These are phyloP conservation scores for Pseudisothecium myosuroides DNA, from an alignment of 225 moss, liverwort and hornwort genomes.

Conservation along the genomic window DNA sequence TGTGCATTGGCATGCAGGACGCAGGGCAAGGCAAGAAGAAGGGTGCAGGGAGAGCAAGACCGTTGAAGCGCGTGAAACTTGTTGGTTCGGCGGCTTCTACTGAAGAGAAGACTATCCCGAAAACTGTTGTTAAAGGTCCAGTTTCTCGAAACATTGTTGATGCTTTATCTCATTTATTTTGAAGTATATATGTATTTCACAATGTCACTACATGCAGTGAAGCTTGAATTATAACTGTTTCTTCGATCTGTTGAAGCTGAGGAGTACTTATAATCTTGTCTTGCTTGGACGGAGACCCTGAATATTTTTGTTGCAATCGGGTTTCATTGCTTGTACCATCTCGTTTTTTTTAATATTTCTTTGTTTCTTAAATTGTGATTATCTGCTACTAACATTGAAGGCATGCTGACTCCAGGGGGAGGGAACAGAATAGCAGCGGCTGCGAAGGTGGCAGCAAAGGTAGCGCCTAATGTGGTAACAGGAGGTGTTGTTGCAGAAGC, in stretches of 20 bases:
- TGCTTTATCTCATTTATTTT: not conserved
- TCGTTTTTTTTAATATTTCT: not conserved
- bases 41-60: slow-evolving; percentile 37
- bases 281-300: not conserved
- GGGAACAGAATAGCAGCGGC: slow-evolving; percentile 70
- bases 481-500: slow-evolving; percentile 86
- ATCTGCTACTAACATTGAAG: not conserved
- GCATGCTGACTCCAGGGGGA: slow-evolving; percentile 22
- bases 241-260: not conserved
- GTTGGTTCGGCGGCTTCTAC: slow-evolving; percentile 13
- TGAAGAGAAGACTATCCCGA: slow-evolving; percentile 21
- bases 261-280: not conserved
- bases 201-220: not conserved
- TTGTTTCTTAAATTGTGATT: not conserved
- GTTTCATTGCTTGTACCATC: not conserved
- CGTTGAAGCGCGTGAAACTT: slow-evolving; percentile 59
- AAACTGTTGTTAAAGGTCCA: slow-evolving; percentile 53
- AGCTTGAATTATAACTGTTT: not conserved
- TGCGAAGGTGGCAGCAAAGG: slow-evolving; percentile 89
- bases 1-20: slow-evolving; percentile 15
- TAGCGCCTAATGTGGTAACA: slow-evolving; percentile 73
- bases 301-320: not conserved
- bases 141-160: not conserved
- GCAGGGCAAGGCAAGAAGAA: slow-evolving; percentile 52
- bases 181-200: not conserved